A percentile compares a stretch with the other conserved stretches of the same genome.
phyloP scores from a whole-genome alignment of 371 early-diverging fungal genomes.

The Massospora cicadina region DNA sequence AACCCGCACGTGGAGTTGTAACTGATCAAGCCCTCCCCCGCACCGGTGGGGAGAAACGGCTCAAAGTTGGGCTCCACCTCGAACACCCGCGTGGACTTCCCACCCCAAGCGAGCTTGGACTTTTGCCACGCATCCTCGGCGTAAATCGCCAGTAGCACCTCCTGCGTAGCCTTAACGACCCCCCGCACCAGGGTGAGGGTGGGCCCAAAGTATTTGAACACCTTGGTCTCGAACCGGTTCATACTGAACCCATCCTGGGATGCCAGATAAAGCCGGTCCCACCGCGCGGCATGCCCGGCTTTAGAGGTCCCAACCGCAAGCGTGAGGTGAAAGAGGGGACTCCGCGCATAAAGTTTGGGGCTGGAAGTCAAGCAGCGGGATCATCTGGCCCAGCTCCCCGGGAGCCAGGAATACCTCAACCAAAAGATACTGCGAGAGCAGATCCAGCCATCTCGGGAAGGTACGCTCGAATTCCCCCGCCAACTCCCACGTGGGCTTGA shows the following conservation, averaged over 20 bases:
- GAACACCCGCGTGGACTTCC: slow-evolving; percentile 26
- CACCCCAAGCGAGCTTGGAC: slow-evolving; percentile 32
- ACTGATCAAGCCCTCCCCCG: slow-evolving; percentile 24
- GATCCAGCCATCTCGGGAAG: not conserved
- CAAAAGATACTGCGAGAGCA: not conserved
- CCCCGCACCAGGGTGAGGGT: slow-evolving; percentile 26
- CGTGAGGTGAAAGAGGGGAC: not conserved
- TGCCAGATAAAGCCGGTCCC: slow-evolving; percentile 30
- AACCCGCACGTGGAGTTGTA: slow-evolving; percentile 34
- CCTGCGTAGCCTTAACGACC: not conserved
- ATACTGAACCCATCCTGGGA: slow-evolving; percentile 39
- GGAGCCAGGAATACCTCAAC: not conserved
- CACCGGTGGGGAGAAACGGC: slow-evolving; percentile 22
- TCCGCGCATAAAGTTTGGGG: not conserved
- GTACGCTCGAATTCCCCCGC: not conserved
- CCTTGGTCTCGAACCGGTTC: slow-evolving; percentile 39
- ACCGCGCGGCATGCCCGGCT: slow-evolving; percentile 7
- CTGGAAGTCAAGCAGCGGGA: not conserved
- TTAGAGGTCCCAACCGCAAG: not conserved
- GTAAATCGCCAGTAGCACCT: slow-evolving; percentile 25
- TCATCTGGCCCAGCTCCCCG: not conserved
- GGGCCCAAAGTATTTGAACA: slow-evolving; percentile 45
- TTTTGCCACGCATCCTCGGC: slow-evolving; percentile 37
- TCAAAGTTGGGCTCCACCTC: slow-evolving; percentile 35
- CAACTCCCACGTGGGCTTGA: not conserved